Evolutionary conservation across 768 basidiomycete species (phyloP).

Genomic region (Rhodotorula paludigena): DNA sequence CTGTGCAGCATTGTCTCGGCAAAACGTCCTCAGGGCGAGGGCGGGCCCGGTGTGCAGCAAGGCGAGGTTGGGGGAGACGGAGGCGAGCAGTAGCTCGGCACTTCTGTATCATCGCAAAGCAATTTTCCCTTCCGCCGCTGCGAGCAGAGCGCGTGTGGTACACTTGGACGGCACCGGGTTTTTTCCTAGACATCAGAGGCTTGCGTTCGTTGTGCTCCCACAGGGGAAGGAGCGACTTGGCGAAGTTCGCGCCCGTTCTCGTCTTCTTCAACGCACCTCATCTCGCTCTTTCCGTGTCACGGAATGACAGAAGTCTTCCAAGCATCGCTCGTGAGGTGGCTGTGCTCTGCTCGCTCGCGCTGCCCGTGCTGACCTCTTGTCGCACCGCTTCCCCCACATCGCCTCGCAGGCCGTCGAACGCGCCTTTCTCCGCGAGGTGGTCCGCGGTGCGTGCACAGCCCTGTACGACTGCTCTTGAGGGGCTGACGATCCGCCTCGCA

Average conservation of each 20-base stretch:
- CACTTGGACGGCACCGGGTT: too few species aligned
- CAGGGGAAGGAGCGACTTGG: too few species aligned
- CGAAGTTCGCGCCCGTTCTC: too few species aligned
- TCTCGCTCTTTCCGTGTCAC: too few species aligned
- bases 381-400: not conserved
- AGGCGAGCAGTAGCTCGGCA: not conserved
- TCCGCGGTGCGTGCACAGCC: slow-evolving; percentile 1
- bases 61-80: not conserved
- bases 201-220: too few species aligned
- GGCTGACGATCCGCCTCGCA: not conserved
- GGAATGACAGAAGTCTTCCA: slow-evolving; percentile 8
- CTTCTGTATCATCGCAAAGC: too few species aligned
- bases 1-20: slow-evolving; percentile 36
- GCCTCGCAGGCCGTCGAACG: slow-evolving; percentile 13
- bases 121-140: too few species aligned
- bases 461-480: too few species aligned
- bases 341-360: not conserved
- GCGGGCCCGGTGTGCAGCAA: slow-evolving; percentile 24
- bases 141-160: too few species aligned
- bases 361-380: fast-evolving
- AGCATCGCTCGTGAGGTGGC: slow-evolving; percentile 3
- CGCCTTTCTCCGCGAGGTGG: not conserved
- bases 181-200: too few species aligned
- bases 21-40: slow-evolving; percentile 35
- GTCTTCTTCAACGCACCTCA: too few species aligned